Evolutionary conservation across 352 stramenopile genomes (phyloP).

Genomic region (Phytophthora capsici): DNA sequence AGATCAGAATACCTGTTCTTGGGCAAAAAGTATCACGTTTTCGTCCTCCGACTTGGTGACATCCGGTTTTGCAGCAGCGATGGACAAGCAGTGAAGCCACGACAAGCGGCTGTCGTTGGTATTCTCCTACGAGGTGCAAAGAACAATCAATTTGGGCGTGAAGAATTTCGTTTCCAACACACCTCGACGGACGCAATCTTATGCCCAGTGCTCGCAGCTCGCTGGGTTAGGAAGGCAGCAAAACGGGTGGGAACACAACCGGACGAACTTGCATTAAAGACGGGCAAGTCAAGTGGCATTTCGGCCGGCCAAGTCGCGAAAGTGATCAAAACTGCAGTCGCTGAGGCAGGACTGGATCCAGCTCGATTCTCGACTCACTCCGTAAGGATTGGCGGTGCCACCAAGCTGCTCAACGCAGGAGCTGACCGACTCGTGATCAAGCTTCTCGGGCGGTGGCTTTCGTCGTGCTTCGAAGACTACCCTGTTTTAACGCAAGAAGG

Average conservation of each 20-base stretch:
- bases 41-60: conserved; percentile 12
- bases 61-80: conserved; percentile 9
- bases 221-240: background rate
- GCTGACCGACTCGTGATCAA: background rate
- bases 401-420: background rate
- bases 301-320: background rate
- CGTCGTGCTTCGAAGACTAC: background rate
- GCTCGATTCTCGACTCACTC: background rate
- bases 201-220: no score
- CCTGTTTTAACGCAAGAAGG: background rate
- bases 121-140: conserved; percentile 25
- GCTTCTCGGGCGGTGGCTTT: background rate
- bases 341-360: background rate
- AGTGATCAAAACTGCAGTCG: conserved; percentile 11
- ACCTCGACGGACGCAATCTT: no score
- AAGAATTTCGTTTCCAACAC: conserved; percentile 26
- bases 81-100: background rate
- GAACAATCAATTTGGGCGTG: conserved; percentile 33
- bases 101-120: conserved; percentile 5
- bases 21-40: background rate
- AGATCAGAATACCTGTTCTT: background rate
- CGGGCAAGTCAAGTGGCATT: background rate
- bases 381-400: background rate
- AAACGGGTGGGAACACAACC: background rate
- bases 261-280: background rate